These are phyloP conservation scores for Penicillium mononematosum DNA, from an alignment of 495 filamentous ascomycete genomes.

Conservation along the genomic window DNA sequence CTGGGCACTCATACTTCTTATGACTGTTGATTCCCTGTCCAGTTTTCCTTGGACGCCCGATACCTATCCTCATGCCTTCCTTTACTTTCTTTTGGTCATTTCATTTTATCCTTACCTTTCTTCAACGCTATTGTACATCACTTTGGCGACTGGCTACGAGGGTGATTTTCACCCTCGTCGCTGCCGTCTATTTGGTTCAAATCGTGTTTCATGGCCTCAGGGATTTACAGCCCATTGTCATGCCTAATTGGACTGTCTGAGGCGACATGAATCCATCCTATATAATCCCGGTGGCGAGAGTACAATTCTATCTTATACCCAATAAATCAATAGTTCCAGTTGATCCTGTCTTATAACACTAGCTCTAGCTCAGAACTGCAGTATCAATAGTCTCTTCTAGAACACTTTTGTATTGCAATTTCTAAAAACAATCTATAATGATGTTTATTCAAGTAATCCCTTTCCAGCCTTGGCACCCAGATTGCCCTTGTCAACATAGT, in stretches of 20 bases:
- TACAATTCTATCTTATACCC: conserved; percentile 6
- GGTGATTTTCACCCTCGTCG: background rate
- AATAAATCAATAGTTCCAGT: conserved; percentile 1
- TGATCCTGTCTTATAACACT: background rate
- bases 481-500: conserved; percentile 40
- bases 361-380: background rate
- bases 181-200: background rate
- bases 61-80: conserved; percentile 3
- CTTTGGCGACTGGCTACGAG: background rate
- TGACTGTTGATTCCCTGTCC: conserved; percentile 3
- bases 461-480: conserved; percentile 41
- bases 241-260: background rate
- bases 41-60: conserved; percentile 9
- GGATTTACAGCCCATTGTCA: background rate
- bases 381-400: background rate
- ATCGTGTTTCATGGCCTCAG: background rate
- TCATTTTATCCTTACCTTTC: conserved; percentile 5
- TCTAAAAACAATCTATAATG: background rate
- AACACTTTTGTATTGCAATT: background rate
- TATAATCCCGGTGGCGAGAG: background rate
- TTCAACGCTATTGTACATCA: conserved; percentile 1
- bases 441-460: conserved; percentile 18
- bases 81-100: conserved; percentile 1
- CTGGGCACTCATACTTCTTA: conserved; percentile 1
- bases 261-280: background rate